These are phyloP conservation scores for Ganoderma lucidum DNA, from an alignment of 1,284 basidiomycete genomes.

Conservation along the genomic window DNA sequence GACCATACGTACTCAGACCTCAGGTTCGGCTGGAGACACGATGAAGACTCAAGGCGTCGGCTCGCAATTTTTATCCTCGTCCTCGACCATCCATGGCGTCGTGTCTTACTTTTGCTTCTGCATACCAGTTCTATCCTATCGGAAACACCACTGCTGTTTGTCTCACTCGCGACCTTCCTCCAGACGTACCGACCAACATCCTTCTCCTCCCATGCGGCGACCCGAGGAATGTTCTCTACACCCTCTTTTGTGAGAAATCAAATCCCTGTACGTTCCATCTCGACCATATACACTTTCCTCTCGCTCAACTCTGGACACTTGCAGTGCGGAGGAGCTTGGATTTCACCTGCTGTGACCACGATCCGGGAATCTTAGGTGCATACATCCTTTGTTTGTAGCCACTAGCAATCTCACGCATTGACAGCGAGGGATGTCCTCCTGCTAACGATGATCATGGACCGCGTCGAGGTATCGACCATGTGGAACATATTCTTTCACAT, in stretches of 20 bases:
- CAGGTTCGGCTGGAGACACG: too few species aligned
- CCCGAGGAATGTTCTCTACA: constrained; percentile 62
- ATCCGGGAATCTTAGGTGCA: constrained; percentile 64
- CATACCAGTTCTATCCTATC: constrained; percentile 60
- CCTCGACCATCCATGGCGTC: constrained; percentile 41
- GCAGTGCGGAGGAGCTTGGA: constrained; percentile 52
- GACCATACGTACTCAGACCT: too few species aligned
- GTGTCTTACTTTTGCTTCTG: constrained; percentile 48
- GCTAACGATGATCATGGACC: constrained; percentile 47
- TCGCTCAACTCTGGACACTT: background rate
- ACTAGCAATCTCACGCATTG: too few species aligned
- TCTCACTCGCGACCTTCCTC: constrained; percentile 55
- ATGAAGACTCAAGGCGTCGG: too few species aligned
- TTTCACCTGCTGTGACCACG: constrained; percentile 67
- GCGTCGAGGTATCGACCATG: constrained; percentile 35
- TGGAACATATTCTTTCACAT: constrained; percentile 71
- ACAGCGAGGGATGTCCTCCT: constrained; percentile 52
- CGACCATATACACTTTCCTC: background rate
- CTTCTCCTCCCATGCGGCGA: constrained; percentile 67
- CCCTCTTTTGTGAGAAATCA: constrained; percentile 39
- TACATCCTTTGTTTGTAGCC: background rate
- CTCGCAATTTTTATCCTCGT: background rate
- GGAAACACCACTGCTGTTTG: constrained; percentile 63
- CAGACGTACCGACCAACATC: constrained; percentile 52
- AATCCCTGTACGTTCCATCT: constrained; percentile 26